Conservation (phyloP, 257 asterid genomes). For the Nicotiana paniculata region DNA sequence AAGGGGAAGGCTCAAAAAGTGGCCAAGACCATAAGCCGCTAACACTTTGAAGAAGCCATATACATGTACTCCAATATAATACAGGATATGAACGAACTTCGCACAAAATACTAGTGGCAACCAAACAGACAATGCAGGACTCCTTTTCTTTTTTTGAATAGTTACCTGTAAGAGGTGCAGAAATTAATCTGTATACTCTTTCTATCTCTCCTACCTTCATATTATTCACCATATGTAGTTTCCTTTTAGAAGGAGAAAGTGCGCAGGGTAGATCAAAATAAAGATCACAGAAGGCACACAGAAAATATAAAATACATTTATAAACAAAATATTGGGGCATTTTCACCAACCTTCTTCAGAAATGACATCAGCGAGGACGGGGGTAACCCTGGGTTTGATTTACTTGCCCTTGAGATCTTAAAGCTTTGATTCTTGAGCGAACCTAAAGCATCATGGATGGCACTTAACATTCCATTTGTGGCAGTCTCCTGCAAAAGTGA, state of each 20-base stretch:
- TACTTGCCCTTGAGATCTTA: constrained; percentile 56
- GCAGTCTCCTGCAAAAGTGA: constrained; percentile 13
- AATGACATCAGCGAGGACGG: constrained; percentile 94
- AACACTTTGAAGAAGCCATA: not conserved
- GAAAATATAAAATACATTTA: not conserved
- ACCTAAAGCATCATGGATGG: constrained; percentile 60
- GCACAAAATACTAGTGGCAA: not conserved
- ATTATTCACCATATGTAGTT: not conserved
- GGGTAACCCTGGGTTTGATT: constrained; percentile 87
- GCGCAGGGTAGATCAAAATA: not conserved
- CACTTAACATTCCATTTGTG: constrained; percentile 48
- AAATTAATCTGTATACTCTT: not conserved
- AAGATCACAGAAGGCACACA: constrained; percentile 1
- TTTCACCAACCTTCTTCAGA: constrained; percentile 60
- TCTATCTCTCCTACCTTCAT: not conserved
- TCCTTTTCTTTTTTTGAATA: not conserved
- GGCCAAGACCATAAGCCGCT: not conserved
- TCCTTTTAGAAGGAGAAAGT: not conserved
- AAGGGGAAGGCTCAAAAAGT: not conserved
- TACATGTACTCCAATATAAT: not conserved
- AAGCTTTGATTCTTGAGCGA: constrained; percentile 46
- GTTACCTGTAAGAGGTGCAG: not conserved
- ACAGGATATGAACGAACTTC: not conserved
- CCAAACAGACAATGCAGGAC: not conserved
- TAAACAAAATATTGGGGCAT: not conserved